phyloP scores from a whole-genome alignment of 768 basidiomycete genomes.

The Favolaschia claudopus region DNA sequence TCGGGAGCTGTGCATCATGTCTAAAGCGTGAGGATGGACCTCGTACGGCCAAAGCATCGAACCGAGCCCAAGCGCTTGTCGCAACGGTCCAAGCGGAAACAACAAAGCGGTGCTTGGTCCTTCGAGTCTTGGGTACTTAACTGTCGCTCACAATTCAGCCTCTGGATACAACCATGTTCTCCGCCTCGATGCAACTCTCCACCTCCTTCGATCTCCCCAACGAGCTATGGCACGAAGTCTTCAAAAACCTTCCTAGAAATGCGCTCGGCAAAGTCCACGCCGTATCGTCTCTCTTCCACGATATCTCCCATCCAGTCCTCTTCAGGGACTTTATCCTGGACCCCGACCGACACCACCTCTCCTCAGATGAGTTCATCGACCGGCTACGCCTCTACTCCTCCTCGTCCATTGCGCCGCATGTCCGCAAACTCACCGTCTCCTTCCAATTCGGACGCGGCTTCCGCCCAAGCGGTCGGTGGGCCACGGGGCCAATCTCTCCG shows the following conservation, averaged over 20 bases:
- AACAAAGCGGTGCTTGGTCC: too few relatives aligned
- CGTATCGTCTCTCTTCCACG: conserved; percentile 8
- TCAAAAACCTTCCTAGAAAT: not conserved
- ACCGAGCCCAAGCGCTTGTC: too few relatives aligned
- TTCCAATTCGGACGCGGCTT: conserved; percentile 12
- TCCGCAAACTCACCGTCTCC: conserved; percentile 9
- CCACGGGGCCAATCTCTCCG: not conserved
- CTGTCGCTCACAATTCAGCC: too few relatives aligned
- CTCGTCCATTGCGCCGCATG: not conserved
- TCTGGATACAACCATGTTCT: too few relatives aligned
- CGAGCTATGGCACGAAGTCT: conserved; percentile 17
- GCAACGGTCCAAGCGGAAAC: too few relatives aligned
- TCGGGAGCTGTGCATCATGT: too few relatives aligned
- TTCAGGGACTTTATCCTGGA: conserved; percentile 10
- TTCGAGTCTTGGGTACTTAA: too few relatives aligned
- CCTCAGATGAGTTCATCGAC: not conserved
- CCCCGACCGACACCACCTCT: conserved; percentile 2
- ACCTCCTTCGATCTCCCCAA: conserved; percentile 4
- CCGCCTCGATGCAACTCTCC: too few relatives aligned
- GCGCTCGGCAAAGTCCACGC: not conserved
- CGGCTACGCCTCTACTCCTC: conserved; percentile 5
- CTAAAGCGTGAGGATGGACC: too few relatives aligned
- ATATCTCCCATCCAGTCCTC: conserved; percentile 10
- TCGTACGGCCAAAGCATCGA: too few relatives aligned
- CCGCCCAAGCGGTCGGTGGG: not conserved